Base-by-base conservation (phyloP, 2,329 filamentous ascomycete species). In the Pseudocercospora fuligena region DNA sequence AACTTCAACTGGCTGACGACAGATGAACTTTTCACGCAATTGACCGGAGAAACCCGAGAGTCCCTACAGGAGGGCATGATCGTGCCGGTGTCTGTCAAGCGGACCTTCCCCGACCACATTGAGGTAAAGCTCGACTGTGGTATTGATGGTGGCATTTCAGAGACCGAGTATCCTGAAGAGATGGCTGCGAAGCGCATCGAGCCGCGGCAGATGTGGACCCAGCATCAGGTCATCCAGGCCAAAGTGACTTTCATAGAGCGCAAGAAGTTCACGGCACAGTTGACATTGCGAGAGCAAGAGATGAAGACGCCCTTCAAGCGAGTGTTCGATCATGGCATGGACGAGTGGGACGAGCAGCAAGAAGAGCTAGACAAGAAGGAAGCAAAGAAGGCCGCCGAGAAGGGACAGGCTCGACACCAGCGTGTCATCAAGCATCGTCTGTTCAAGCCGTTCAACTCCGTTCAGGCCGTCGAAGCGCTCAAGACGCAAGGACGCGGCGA, bases 391-490 rank as follows among this genome's bases (percentile, higher is more conserved):
- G 89, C 92, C 65, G 83, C 95, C 70, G 93, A 96, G 78, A 91
- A 92, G 76, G 88, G 88, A 11, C 92, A 92, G 19, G 93, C 92
- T 14, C 92, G 95, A 59, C 91, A 92, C 2, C 93, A 97, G 78
- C 89, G 95, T 78, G 95, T 99, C 66, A 95, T 99, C 83, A 99
- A 99, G 80, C 95, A 99, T 77, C 94, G 95, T 27, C 88, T 98
- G 16, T 99, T 98, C 87, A 92, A 90, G 73, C 90, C 93, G 0
- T 98, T 96, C 85, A 97, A 97, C 80, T 88, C 93, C 31, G 89
- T 89, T 2, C 93, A 98, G 80, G 95, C 95, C 0, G 93, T 98
- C 80, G 93, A 98, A 78, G 98, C 91, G 78, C 86, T 99, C 33
- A 93, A 93, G 49, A 92, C 91, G 14, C 92, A 96, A 78, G 88